Base-by-base conservation (phyloP, 805 yeast species). In the Cyberlindnera misumaiensis region DNA sequence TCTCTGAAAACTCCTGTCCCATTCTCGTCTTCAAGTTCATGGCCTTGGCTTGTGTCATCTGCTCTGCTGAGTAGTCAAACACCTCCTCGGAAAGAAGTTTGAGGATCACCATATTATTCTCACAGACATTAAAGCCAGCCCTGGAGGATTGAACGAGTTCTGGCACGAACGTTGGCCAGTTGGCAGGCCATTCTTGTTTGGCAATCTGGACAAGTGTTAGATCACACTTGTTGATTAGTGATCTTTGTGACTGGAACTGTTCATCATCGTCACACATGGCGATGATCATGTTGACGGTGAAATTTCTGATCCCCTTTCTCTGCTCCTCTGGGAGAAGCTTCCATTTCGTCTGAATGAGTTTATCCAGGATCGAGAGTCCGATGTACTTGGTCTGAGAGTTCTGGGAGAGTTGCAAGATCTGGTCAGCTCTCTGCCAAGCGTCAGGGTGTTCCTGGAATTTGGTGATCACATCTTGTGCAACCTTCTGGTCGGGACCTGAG, bases 151-250 rank as follows among this genome's bases (percentile, higher is more conserved):
- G 75, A 34, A 90, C 93, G 40, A 93, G 75, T 60, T 93, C 98
- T 13, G 96, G 96, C 36, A 93, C 83, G 55, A 93, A 93, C 53
- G 82, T 84, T 14, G 97, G 97, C 99, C 99, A 93, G 60, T 89
- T 84, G 51, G 81, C 86, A 26, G 99, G 99, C 99, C 99, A 93
- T 60, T 93, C 99, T 64, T 93, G 97, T 56, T 93, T 93, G 55
- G 93, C 75, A 37, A 93, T 81, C 56, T 89, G 94, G 28, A 93
- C 98, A 53, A 93, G 69, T 12, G 97, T 90, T 55, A 93, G 72
- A 64, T 93, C 96, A 52, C 89, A 88, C 62, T 93, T 93, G 67
- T 83, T 86, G 56, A 93, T 86, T 55, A 93, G 71, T 15, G 96
- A 80, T 54, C 80, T 81, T 56, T 87, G 87, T 30, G 73, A 63